These are phyloP conservation scores for Cicer arietinum DNA, from an alignment of 306 rosid species.

Conservation along the genomic window DNA sequence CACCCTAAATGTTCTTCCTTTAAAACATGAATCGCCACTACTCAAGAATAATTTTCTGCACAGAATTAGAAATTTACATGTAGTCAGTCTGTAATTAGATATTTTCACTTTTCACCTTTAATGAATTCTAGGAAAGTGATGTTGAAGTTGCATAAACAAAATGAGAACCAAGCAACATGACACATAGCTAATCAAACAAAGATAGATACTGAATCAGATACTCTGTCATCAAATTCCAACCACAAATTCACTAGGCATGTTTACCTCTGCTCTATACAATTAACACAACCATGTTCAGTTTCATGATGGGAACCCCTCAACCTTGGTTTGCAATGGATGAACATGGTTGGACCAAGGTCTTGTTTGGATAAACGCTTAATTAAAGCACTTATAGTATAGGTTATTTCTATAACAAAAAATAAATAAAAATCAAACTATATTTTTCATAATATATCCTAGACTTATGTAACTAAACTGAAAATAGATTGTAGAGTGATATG, in stretches of 20 bases:
- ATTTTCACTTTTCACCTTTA: background rate
- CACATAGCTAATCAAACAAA: background rate
- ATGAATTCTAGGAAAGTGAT: conserved; percentile 3
- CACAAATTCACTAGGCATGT: background rate
- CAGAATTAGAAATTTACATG: background rate
- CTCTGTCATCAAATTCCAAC: conserved; percentile 2
- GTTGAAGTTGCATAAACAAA: background rate
- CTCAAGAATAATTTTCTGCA: background rate
- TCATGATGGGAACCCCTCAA: background rate
- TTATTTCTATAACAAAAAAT: too few relatives aligned
- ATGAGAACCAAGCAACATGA: conserved; percentile 1
- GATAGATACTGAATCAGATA: background rate
- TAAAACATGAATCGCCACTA: background rate
- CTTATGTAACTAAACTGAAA: too few relatives aligned
- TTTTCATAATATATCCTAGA: too few relatives aligned
- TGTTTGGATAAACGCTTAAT: too few relatives aligned
- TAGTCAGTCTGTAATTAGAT: background rate
- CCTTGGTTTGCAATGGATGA: background rate
- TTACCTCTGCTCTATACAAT: conserved; percentile 5
- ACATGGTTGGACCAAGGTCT: background rate
- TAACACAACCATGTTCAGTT: background rate
- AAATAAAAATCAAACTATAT: too few relatives aligned
- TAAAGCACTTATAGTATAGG: too few relatives aligned
- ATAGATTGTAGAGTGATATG: too few relatives aligned
- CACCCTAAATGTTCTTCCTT: background rate